Evolutionary conservation across 2,329 filamentous ascomycete genomes (phyloP).

Genomic region (Tolypocladium ovalisporum): DNA sequence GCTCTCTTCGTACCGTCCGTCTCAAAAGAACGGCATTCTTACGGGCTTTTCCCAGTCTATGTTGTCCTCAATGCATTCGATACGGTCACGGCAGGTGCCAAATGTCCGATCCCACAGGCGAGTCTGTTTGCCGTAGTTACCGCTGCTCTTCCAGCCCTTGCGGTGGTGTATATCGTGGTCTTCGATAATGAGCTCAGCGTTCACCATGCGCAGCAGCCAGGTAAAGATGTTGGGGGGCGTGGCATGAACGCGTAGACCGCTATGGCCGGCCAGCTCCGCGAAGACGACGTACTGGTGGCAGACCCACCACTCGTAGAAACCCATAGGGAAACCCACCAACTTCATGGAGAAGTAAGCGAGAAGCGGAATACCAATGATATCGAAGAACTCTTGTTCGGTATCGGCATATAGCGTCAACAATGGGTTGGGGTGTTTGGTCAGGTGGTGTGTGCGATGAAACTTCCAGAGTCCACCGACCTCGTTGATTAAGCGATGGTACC

Average conservation of each 20-base stretch:
- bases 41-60: slow-evolving; percentile 17
- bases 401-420: slow-evolving; percentile 29
- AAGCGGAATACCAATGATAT: slow-evolving; percentile 27
- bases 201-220: slow-evolving; percentile 19
- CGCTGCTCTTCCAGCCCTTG: slow-evolving; percentile 23
- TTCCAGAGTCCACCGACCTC: slow-evolving; percentile 28
- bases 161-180: slow-evolving; percentile 29
- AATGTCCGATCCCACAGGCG: slow-evolving; percentile 24
- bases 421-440: slow-evolving; percentile 32
- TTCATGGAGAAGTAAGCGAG: slow-evolving; percentile 23
- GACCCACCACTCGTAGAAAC: slow-evolving; percentile 35
- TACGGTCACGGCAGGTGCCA: slow-evolving; percentile 22
- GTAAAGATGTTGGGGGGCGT: slow-evolving; percentile 18
- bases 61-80: slow-evolving; percentile 20
- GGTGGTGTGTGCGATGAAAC: slow-evolving; percentile 31
- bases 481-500: slow-evolving; percentile 25
- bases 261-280: slow-evolving; percentile 25
- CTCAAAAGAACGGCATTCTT: slow-evolving; percentile 15
- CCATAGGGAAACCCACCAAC: slow-evolving; percentile 25
- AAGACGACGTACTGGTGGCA: slow-evolving; percentile 31
- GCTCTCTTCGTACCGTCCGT: neutral
- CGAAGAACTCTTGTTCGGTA: slow-evolving; percentile 28
- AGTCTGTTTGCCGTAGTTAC: slow-evolving; percentile 28
- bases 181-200: slow-evolving; percentile 26
- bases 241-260: slow-evolving; percentile 23